Evolutionary conservation across 768 basidiomycete species (phyloP), one percentile per base, ranked within the genome.

Genomic region (Rhodosporidiobolus sp.): DNA sequence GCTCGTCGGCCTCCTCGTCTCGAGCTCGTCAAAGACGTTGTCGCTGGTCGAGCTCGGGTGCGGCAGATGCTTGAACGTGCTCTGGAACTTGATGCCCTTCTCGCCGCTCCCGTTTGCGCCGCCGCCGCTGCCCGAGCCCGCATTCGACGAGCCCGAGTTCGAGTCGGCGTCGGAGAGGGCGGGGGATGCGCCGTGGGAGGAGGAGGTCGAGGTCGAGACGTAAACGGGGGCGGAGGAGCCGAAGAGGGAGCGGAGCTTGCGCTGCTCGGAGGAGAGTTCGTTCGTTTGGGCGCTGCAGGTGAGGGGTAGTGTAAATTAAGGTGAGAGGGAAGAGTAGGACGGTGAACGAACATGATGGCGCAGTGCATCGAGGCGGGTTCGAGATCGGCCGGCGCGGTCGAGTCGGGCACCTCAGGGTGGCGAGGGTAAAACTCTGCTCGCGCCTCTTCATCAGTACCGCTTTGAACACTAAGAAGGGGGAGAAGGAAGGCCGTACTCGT

Each of bases 11-110:
- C 88, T 83, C 20, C 82, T 80, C 0, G 85, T 84, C 54, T 89
- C 88, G n/a, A 94, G 84, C 79, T 91, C 90, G 53, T 86, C 87
- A 73, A 92, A 92, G 28, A 92, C 80, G 70, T 90, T 87, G 74
- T 83, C 79, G 49, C 63, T 70, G 30, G 57, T 32, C 48, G 69
- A 46, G 35, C 69, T 77, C 59, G 55, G 76, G 59, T 74, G 70
- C 3, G 64, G 16, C 80, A 62, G 70, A 7, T 62, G 55, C 69
- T 72, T 72, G 63, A 70, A 74, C 46, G 73, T 74, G 70, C 70
- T 77, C 52, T 61, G 67, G 64, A 67, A 72, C 22, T 64, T 4
- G 4, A 48, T 54, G 34, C 32, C 34, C 34, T 7, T 43, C 38
- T 10, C 30, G 49, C 14, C 34, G 54, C 53, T 19, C 24, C 65